Conservation (phyloP, 805 yeast species). For the Spathaspora sp. region DNA sequence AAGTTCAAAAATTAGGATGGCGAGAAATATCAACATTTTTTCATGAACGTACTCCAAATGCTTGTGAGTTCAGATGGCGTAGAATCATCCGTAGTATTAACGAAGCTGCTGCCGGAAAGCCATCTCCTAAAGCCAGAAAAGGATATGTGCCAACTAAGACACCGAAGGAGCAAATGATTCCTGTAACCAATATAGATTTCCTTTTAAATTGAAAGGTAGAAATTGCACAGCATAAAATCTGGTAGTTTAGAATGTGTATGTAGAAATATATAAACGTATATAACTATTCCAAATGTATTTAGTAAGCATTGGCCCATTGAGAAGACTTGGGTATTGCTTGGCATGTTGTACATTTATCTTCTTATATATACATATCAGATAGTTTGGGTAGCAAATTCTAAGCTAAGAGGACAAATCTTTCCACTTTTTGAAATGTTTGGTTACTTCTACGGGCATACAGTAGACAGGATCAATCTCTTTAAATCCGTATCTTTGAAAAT, state of each 20-base stretch:
- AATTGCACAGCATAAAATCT: neutral
- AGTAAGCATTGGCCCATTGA: too few species aligned
- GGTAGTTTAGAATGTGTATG: neutral
- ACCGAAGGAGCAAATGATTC: neutral
- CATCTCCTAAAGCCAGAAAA: constrained; percentile 4
- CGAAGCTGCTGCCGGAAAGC: neutral
- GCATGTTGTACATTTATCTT: too few species aligned
- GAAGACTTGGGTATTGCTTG: too few species aligned
- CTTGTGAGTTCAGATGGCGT: constrained; percentile 89
- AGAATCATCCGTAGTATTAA: constrained; percentile 44
- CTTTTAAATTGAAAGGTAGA: neutral
- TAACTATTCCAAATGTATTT: too few species aligned
- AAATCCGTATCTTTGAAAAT: constrained; percentile 48
- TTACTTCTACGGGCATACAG: constrained; percentile 66
- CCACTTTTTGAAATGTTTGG: constrained; percentile 31
- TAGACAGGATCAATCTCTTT: constrained; percentile 78
- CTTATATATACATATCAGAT: neutral
- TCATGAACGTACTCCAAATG: constrained; percentile 79
- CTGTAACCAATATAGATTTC: neutral
- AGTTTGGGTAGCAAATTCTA: neutral
- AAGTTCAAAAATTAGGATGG: constrained; percentile 84
- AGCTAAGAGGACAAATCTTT: constrained; percentile 28
- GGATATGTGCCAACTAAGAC: neutral
- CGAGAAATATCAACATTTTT: constrained; percentile 80
- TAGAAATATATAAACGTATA: neutral